These are phyloP conservation scores for Aspergillus bombycis DNA, from an alignment of 2,329 filamentous ascomycete genomes.

Conservation along the genomic window DNA sequence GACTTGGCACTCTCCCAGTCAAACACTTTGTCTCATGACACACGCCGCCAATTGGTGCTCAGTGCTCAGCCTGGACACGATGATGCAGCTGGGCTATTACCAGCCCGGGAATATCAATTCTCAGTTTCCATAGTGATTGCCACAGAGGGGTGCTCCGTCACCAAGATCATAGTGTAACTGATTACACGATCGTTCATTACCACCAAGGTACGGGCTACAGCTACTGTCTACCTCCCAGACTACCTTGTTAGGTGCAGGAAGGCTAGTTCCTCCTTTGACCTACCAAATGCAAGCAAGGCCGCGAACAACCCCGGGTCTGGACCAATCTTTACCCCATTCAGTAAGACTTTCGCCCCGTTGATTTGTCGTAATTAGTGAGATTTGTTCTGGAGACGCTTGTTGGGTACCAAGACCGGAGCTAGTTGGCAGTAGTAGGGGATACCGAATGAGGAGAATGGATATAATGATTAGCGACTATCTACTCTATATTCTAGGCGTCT, in stretches of 20 bases:
- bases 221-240: background rate
- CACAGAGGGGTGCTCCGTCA: background rate
- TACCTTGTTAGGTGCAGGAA: background rate
- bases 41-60: background rate
- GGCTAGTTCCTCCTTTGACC: background rate
- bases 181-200: background rate
- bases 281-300: background rate
- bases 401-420: background rate
- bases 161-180: background rate
- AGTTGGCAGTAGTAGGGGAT: background rate
- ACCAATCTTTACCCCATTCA: background rate
- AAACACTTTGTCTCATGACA: constrained; percentile 1
- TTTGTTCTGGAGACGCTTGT: background rate
- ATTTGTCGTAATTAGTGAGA: background rate
- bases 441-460: background rate
- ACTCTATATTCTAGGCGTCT: background rate
- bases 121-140: background rate
- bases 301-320: background rate
- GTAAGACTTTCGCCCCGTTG: constrained; percentile 1
- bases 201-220: background rate
- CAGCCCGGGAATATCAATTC: background rate
- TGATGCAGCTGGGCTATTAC: background rate
- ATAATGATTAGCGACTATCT: background rate
- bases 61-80: background rate
- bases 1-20: background rate